Evolutionary conservation across 371 early-diverging fungal genomes (phyloP).

Genomic region (Lichtheimia ornata): DNA sequence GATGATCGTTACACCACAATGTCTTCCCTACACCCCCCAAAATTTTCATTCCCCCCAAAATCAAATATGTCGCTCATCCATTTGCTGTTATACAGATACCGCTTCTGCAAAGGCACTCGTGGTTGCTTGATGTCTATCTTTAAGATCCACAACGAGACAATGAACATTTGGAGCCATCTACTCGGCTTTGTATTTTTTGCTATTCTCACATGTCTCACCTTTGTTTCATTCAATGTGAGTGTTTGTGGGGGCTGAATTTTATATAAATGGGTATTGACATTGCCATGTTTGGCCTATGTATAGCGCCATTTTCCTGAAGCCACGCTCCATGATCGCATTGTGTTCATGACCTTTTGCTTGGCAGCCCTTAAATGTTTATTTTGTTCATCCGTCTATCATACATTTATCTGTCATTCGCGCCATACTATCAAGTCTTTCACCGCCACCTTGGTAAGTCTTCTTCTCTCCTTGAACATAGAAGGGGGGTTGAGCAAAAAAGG

Average conservation of each 20-base stretch:
- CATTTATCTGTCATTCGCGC: conserved; percentile 66
- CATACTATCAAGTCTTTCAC: conserved; percentile 60
- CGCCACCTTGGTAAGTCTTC: conserved; percentile 46
- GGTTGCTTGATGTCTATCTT: conserved; percentile 65
- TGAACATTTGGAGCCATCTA: conserved; percentile 75
- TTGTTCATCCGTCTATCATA: conserved; percentile 71
- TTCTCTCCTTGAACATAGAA: background rate
- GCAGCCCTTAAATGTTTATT: conserved; percentile 69
- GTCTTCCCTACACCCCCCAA: conserved; percentile 10
- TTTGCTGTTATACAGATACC: conserved; percentile 42
- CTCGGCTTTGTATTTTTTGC: conserved; percentile 62
- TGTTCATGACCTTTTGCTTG: conserved; percentile 60
- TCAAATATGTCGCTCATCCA: background rate
- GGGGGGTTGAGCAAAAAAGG: too few relatives aligned
- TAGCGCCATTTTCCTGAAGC: conserved; percentile 58
- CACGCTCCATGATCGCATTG: conserved; percentile 47
- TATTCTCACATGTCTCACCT: conserved; percentile 29
- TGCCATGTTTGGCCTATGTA: background rate
- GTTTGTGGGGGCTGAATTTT: background rate
- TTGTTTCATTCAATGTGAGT: conserved; percentile 56
- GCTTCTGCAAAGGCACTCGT: conserved; percentile 54
- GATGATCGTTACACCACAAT: background rate
- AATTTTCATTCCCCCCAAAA: background rate
- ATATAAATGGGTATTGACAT: background rate
- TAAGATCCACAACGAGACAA: conserved; percentile 70